These are phyloP conservation scores for Proliferodiscus dingleyae DNA, from an alignment of 2,329 filamentous ascomycete species.

Conservation along the genomic window DNA sequence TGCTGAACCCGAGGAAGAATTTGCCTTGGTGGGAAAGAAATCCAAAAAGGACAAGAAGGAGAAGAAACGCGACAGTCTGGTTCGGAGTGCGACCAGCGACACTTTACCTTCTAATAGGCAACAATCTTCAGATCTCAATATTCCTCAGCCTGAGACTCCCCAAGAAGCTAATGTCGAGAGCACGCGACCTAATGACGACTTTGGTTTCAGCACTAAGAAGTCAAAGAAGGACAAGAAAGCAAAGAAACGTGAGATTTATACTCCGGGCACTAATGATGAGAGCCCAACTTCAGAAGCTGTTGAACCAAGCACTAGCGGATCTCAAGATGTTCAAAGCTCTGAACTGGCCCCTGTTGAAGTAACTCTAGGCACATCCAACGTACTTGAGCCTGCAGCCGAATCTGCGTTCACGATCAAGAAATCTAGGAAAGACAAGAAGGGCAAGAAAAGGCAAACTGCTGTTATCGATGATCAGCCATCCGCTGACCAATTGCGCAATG, in stretches of 20 bases:
- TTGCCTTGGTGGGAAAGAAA: slow-evolving; percentile 13
- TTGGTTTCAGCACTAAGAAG: slow-evolving; percentile 30
- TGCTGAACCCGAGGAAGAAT: slow-evolving; percentile 18
- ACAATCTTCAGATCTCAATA: not conserved
- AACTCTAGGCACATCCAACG: not conserved
- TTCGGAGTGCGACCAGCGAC: not conserved
- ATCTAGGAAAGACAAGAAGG: slow-evolving; percentile 38
- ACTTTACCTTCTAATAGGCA: not conserved
- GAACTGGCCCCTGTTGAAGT: not conserved
- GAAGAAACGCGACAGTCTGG: slow-evolving; percentile 5
- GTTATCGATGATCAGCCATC: not conserved
- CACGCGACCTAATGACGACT: slow-evolving; percentile 1
- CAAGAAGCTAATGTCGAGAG: not conserved
- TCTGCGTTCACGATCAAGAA: not conserved
- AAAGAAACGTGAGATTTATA: slow-evolving; percentile 9
- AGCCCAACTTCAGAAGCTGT: not conserved
- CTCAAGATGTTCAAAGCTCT: not conserved
- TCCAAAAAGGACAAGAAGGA: slow-evolving; percentile 24
- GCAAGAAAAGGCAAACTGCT: slow-evolving; percentile 9
- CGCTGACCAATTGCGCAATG: not conserved
- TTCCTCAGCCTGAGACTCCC: not conserved
- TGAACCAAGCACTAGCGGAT: too few relatives aligned
- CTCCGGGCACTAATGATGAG: not conserved
- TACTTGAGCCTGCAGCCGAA: not conserved
- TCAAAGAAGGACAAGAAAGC: slow-evolving; percentile 38